Evolutionary conservation across 345 rosid genomes (phyloP).

Genomic region (Moringa oleifera): DNA sequence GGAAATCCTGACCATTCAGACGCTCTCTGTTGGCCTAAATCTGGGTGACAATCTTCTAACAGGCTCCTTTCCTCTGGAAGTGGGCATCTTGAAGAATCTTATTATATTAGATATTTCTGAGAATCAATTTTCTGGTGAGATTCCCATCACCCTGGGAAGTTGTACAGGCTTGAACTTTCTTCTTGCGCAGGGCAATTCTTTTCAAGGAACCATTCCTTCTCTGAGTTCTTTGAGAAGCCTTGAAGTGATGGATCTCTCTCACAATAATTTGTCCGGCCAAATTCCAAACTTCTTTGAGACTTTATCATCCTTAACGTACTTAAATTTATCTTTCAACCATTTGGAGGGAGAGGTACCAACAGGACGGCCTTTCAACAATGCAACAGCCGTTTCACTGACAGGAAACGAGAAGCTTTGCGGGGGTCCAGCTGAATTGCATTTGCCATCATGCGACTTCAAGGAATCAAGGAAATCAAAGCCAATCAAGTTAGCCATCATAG

Average conservation of each 20-base stretch:
- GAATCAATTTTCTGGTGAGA: conserved; percentile 5
- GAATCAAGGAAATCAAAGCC: background rate
- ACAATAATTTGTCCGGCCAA: conserved; percentile 10
- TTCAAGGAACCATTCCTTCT: conserved; percentile 11
- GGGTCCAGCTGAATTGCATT: background rate
- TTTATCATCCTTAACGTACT: background rate
- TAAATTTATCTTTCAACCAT: conserved; percentile 13
- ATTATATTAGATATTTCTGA: conserved; percentile 9
- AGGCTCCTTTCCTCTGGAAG: conserved; percentile 8
- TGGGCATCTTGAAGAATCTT: conserved; percentile 3
- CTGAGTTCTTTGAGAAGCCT: conserved; percentile 10
- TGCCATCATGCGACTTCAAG: conserved; percentile 2
- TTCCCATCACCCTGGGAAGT: conserved; percentile 9
- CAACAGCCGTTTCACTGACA: background rate
- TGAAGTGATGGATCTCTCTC: conserved; percentile 8
- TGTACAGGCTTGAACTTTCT: conserved; percentile 5
- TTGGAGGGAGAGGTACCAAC: conserved; percentile 13
- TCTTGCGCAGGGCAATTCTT: background rate
- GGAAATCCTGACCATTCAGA: background rate
- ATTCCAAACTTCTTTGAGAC: conserved; percentile 6
- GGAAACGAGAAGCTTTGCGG: conserved; percentile 20
- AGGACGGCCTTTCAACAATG: conserved; percentile 8
- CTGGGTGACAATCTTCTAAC: conserved; percentile 3
- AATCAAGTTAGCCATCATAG: background rate
- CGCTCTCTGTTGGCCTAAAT: background rate